A percentile compares a stretch with the other conserved stretches of the same genome.
Evolutionary conservation across 2,329 filamentous ascomycete species (phyloP).

Genomic region (Drechslerella coelobrocha): DNA sequence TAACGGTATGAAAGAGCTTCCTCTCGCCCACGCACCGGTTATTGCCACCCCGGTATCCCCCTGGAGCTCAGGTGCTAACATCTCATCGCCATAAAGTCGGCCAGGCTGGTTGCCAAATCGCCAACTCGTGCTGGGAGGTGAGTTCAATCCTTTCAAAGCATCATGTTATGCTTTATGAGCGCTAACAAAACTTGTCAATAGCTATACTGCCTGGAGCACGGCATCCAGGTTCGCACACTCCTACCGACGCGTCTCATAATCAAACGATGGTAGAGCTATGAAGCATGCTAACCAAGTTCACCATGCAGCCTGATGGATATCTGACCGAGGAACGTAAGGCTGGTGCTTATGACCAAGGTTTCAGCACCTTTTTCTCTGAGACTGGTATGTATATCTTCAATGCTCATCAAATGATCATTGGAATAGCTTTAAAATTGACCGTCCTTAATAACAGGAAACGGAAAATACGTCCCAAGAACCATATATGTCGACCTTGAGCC

Average conservation of each 20-base stretch:
- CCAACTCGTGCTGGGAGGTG: conserved; percentile 99
- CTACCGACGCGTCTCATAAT: conserved; percentile 32
- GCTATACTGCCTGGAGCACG: conserved; percentile 99
- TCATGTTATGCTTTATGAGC: conserved; percentile 55
- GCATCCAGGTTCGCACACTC: conserved; percentile 80
- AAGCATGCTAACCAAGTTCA: conserved; percentile 12
- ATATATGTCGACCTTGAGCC: conserved; percentile 99
- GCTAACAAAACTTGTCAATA: conserved; percentile 62
- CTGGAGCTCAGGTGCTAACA: conserved; percentile 29
- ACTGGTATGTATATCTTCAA: conserved; percentile 72
- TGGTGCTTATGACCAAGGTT: conserved; percentile 90
- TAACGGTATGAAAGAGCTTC: conserved; percentile 98
- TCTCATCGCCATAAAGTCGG: conserved; percentile 73
- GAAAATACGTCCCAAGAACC: conserved; percentile 97
- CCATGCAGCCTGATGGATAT: conserved; percentile 87
- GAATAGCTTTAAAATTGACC: conserved; percentile 6
- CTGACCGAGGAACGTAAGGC: conserved; percentile 97
- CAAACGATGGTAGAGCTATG: conserved; percentile 7
- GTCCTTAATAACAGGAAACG: conserved; percentile 71
- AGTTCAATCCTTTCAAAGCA: conserved; percentile 59
- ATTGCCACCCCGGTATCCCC: conserved; percentile 60
- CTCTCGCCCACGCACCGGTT: conserved; percentile 54
- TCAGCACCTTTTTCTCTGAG: conserved; percentile 99
- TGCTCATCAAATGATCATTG: conserved; percentile 25
- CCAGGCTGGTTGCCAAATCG: conserved; percentile 99